phyloP scores from a whole-genome alignment of 352 stramenopile species.

The Globisporangium takayamanum region DNA sequence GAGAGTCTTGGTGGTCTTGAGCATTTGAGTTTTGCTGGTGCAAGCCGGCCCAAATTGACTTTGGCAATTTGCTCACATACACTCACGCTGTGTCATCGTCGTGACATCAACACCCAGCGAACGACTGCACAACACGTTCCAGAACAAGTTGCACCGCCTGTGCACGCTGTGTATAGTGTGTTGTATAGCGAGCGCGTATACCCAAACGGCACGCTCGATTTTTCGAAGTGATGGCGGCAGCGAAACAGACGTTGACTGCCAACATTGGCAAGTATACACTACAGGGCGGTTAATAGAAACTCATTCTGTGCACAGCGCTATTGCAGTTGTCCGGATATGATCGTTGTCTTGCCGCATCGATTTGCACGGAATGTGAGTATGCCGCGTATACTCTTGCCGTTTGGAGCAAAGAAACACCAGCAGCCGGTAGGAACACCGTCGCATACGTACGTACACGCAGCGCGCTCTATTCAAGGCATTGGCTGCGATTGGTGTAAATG shows the following conservation, averaged over 20 bases:
- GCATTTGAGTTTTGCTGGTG: no score
- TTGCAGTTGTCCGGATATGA: no score
- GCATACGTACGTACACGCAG: slow-evolving; percentile 9
- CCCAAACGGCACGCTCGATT: background rate
- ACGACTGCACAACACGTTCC: slow-evolving; percentile 2
- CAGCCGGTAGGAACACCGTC: slow-evolving; percentile 15
- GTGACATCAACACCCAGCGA: background rate
- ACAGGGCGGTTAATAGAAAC: no score
- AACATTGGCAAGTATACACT: background rate
- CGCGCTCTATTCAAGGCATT: slow-evolving; percentile 1
- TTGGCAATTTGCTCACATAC: no score
- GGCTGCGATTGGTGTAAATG: background rate
- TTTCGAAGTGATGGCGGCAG: background rate
- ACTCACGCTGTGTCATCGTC: background rate
- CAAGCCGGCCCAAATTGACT: no score
- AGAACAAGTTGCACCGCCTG: slow-evolving; percentile 9
- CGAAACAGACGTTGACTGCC: no score
- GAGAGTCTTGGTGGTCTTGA: no score
- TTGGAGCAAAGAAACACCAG: slow-evolving; percentile 6
- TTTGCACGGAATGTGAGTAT: no score
- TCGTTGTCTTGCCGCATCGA: no score
- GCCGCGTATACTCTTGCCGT: background rate
- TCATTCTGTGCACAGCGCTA: no score
- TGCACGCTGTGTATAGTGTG: background rate
- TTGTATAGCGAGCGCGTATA: background rate